Percentiles rank a stretch among this genome's conserved stretches.
Evolutionary conservation across 345 rosid genomes (phyloP).

Genomic region (Triadica sebifera): DNA sequence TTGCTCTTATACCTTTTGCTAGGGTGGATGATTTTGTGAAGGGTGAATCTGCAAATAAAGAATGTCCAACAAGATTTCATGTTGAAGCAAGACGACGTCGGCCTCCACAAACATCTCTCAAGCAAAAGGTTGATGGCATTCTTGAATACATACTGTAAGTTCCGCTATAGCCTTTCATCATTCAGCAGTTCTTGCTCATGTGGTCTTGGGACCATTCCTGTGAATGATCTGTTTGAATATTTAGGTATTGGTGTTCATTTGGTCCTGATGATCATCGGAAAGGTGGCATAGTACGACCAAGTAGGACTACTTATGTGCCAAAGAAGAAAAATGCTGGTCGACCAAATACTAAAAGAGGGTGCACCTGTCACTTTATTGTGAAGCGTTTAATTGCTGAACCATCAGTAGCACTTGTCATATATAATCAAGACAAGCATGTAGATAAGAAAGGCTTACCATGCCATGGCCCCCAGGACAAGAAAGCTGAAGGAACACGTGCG

Average conservation of each 20-base stretch:
- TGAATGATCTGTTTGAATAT: constrained; percentile 22
- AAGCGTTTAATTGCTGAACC: constrained; percentile 93
- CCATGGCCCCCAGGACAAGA: constrained; percentile 93
- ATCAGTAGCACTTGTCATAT: constrained; percentile 75
- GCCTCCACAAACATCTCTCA: constrained; percentile 48
- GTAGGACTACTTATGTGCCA: constrained; percentile 71
- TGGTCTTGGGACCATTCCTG: not conserved
- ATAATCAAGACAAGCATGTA: constrained; percentile 82
- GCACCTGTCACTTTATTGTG: constrained; percentile 95
- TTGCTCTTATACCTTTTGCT: constrained; percentile 83
- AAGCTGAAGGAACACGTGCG: constrained; percentile 91
- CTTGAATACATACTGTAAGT: constrained; percentile 94
- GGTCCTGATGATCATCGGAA: constrained; percentile 94
- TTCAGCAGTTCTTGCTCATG: constrained; percentile 7
- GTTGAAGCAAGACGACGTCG: constrained; percentile 89
- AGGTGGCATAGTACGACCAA: constrained; percentile 85
- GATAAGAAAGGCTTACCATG: constrained; percentile 91
- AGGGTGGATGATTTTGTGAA: constrained; percentile 92
- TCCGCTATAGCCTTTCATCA: constrained; percentile 14
- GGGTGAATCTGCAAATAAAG: constrained; percentile 80
- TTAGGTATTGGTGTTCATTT: constrained; percentile 98
- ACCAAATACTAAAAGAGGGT: constrained; percentile 92
- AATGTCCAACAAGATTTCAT: constrained; percentile 91
- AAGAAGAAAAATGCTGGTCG: constrained; percentile 94
- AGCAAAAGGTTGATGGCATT: constrained; percentile 93